Percentiles rank a stretch among this genome's conserved stretches.
Conservation (phyloP, 495 filamentous ascomycete species). For the Hypoxylon crocopeplum region DNA sequence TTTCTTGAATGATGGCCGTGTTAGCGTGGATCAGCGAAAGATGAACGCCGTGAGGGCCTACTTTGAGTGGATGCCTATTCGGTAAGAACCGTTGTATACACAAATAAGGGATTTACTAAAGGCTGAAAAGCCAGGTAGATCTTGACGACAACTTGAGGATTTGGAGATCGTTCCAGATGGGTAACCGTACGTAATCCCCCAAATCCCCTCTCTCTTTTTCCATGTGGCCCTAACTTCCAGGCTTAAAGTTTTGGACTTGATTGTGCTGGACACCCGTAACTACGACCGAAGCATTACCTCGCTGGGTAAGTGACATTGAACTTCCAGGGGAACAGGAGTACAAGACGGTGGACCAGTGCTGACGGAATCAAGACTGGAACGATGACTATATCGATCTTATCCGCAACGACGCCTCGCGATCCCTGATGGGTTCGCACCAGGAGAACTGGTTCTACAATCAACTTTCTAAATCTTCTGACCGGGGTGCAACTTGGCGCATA, state of each 20-base stretch:
- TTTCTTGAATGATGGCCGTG: constrained; percentile 64
- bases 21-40: constrained; percentile 69
- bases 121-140: constrained; percentile 56
- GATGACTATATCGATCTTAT: constrained; percentile 63
- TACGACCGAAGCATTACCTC: constrained; percentile 66
- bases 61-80: constrained; percentile 72
- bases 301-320: constrained; percentile 35
- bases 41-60: constrained; percentile 74
- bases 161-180: constrained; percentile 71
- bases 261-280: constrained; percentile 73
- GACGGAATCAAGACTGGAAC: constrained; percentile 50
- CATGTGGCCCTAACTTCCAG: not conserved
- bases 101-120: constrained; percentile 5
- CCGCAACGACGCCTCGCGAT: constrained; percentile 63
- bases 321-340: not conserved
- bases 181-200: constrained; percentile 46
- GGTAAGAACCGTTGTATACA: constrained; percentile 45
- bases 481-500: constrained; percentile 68
- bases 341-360: too few species aligned
- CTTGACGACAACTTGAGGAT: constrained; percentile 75
- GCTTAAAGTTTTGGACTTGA: constrained; percentile 59
- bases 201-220: not conserved
- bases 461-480: constrained; percentile 57
- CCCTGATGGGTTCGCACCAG: constrained; percentile 69
- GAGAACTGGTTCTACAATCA: constrained; percentile 73